phyloP scores from a whole-genome alignment of 805 yeast genomes.

The Candida anglica region DNA sequence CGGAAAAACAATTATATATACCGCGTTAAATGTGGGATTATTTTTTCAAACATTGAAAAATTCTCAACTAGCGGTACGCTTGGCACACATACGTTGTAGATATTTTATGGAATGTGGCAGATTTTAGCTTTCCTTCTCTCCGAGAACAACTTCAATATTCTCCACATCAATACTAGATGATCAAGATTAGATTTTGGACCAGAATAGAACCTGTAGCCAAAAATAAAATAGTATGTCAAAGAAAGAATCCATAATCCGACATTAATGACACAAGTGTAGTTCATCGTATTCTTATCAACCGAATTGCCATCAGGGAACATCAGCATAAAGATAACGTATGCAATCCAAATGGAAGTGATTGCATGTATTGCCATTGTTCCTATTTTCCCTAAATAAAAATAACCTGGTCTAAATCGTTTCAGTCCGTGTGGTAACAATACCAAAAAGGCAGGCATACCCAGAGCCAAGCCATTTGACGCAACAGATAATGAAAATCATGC shows the following conservation, averaged over 20 bases:
- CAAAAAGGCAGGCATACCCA: constrained; percentile 36
- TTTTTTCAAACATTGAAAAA: no score
- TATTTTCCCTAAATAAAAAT: constrained; percentile 49
- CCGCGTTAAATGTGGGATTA: no score
- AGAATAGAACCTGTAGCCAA: constrained; percentile 23
- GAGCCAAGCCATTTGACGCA: constrained; percentile 39
- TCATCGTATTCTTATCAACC: constrained; percentile 21
- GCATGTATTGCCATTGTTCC: constrained; percentile 41
- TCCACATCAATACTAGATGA: no score
- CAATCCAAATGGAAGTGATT: constrained; percentile 33
- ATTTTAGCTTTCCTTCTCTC: no score
- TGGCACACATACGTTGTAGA: no score
- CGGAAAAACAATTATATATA: no score
- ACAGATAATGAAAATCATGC: constrained; percentile 42
- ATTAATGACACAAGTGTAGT: constrained; percentile 29
- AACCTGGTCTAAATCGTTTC: constrained; percentile 51
- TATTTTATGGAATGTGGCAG: no score
- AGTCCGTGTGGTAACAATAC: constrained; percentile 12
- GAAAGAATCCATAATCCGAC: constrained; percentile 28
- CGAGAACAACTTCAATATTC: no score
- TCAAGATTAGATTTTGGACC: constrained; percentile 27
- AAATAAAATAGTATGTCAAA: constrained; percentile 18
- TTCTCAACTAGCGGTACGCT: no score
- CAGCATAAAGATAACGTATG: constrained; percentile 22
- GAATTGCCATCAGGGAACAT: constrained; percentile 15